Percentiles rank a stretch among this genome's conserved stretches.
Conservation (phyloP, 768 basidiomycete genomes). For the Leccinellum albellum region DNA sequence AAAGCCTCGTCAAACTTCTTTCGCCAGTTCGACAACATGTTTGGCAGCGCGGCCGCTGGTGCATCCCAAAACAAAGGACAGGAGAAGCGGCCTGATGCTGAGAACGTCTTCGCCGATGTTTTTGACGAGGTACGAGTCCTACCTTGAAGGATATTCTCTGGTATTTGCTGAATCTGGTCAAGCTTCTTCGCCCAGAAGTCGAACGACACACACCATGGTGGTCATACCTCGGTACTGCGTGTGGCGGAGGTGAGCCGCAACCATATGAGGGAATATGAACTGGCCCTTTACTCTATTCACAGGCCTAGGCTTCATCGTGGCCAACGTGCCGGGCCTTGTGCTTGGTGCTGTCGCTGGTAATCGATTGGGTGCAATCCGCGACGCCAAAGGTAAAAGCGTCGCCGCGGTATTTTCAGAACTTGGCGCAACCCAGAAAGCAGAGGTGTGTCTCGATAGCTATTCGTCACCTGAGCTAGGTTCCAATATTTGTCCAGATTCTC, state of each 20-base stretch:
- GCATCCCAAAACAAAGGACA: slow-evolving; percentile 32
- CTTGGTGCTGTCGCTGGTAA: slow-evolving; percentile 87
- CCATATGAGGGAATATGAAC: slow-evolving; percentile 3
- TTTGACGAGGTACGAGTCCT: slow-evolving; percentile 76
- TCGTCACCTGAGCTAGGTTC: not conserved
- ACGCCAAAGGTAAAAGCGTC: slow-evolving; percentile 93
- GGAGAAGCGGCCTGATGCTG: slow-evolving; percentile 62
- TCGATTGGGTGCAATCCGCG: slow-evolving; percentile 84
- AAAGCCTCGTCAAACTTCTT: slow-evolving; percentile 74
- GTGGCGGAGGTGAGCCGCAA: slow-evolving; percentile 52
- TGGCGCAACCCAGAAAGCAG: slow-evolving; percentile 76
- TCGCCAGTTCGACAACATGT: slow-evolving; percentile 68
- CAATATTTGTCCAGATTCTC: slow-evolving; percentile 52
- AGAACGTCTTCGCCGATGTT: slow-evolving; percentile 82
- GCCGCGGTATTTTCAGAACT: slow-evolving; percentile 82
- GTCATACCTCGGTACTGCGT: slow-evolving; percentile 66
- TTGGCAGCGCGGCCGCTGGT: slow-evolving; percentile 40
- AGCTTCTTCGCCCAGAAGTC: slow-evolving; percentile 79
- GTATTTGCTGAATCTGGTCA: slow-evolving; percentile 23
- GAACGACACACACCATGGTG: slow-evolving; percentile 68
- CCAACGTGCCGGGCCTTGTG: slow-evolving; percentile 82
- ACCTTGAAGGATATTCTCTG: not conserved
- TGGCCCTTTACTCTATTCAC: slow-evolving; percentile 34
- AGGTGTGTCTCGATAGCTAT: slow-evolving; percentile 48
- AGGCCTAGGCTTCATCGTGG: slow-evolving; percentile 44